phyloP scores from a whole-genome alignment of 768 basidiomycete genomes.

The Imleria badia region DNA sequence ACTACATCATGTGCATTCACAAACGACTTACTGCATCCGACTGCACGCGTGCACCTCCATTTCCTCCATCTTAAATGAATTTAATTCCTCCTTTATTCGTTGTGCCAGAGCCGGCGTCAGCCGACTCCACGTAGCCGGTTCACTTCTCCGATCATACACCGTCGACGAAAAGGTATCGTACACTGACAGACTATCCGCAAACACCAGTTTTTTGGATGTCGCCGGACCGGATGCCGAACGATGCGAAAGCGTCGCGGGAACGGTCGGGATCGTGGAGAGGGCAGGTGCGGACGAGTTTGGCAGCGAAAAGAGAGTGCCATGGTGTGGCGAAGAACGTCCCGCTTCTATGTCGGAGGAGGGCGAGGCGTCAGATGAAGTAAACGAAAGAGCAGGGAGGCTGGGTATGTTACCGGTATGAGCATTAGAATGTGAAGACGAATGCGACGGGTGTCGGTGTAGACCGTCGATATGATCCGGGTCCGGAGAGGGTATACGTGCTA shows the following conservation, averaged over 20 bases:
- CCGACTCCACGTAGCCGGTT: slow-evolving; percentile 96
- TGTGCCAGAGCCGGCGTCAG: slow-evolving; percentile 94
- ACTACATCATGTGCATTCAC: background rate
- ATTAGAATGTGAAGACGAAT: slow-evolving; percentile 45
- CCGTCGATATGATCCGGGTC: slow-evolving; percentile 88
- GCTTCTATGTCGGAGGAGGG: slow-evolving; percentile 39
- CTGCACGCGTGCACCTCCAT: slow-evolving; percentile 98
- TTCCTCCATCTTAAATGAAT: slow-evolving; percentile 99
- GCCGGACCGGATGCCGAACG: slow-evolving; percentile 76
- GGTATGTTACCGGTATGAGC: slow-evolving; percentile 25
- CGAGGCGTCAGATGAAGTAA: slow-evolving; percentile 41
- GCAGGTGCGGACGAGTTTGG: slow-evolving; percentile 91
- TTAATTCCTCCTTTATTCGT: slow-evolving; percentile 96
- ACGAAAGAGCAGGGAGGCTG: slow-evolving; percentile 58
- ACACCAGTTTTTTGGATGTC: slow-evolving; percentile 74
- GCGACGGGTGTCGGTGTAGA: slow-evolving; percentile 67
- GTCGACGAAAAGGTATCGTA: slow-evolving; percentile 94
- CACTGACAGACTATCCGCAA: slow-evolving; percentile 89
- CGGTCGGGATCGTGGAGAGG: slow-evolving; percentile 55
- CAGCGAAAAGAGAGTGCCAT: slow-evolving; percentile 65
- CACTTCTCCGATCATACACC: slow-evolving; percentile 92
- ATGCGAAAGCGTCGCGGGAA: slow-evolving; percentile 56
- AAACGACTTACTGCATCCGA: slow-evolving; percentile 76
- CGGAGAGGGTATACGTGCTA: slow-evolving; percentile 78
- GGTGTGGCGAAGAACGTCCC: slow-evolving; percentile 36